Evolutionary conservation across 2,329 filamentous ascomycete genomes (phyloP), one percentile per base, ranked within the genome.

Genomic region (Microdochium paspali): DNA sequence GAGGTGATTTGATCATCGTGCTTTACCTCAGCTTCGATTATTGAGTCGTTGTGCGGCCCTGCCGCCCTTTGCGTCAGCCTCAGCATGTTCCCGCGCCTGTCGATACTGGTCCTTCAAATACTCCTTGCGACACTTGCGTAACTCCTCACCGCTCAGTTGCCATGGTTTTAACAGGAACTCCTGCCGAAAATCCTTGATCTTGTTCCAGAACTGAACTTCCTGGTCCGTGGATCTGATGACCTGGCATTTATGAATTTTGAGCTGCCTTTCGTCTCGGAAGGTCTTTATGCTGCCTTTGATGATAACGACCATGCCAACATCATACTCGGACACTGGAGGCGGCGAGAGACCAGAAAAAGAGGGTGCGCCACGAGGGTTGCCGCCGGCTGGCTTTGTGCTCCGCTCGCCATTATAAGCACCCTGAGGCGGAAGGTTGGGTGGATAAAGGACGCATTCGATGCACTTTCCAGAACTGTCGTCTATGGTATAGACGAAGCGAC

Each of bases 391-490:
- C 10, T 40, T 21, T 12, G 35, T 4, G 18, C 5, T 21, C 18
- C 23, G 15, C 15, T 20, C 35, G 3, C 23, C 10, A 3, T 7
- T 18, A 21, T n/a, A 6, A 18, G 35, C 35, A 7, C 23, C 18
- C 12, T 9, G 42, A 23, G 23, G 23, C 24, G 42, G 42, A 18
- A 21, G 42, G 23, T 30, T 44, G 12, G 61, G 51, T 5, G 59
- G 46, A 5, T 53, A 48, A 23, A 65, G 49, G 18, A 60, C 52
- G 46, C 71, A 74, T 50, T 83, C 74, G 21, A 84, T 75, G 49
- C 74, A 80, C 23, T 63, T 63, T 13, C 81, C 81, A 53, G 77
- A 82, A 59, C 80, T 78, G 61, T 85, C 82, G 54, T 85, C 82
- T n/a, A 85, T 61, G 2, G 74, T 81, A 55, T 75, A 80, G 35